Base-by-base conservation (phyloP, 2,329 filamentous ascomycete genomes). In the Arthrobotrys entomopaga region DNA sequence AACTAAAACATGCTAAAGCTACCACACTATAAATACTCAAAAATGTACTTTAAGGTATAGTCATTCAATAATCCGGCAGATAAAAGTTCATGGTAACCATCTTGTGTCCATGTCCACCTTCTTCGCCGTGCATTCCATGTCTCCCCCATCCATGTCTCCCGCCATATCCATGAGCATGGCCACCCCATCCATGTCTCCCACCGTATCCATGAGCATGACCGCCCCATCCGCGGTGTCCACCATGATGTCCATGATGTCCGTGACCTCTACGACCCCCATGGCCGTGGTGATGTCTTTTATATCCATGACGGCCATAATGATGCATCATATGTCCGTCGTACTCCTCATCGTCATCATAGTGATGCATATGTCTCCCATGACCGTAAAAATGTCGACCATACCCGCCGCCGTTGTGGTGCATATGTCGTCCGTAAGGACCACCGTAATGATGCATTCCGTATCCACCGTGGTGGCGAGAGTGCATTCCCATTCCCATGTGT, bases 61-160 rank as follows among this genome's bases (percentile, higher is more conserved):
- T 29, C 10, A 7, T 34, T 8, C 10, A 34, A 34, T 34, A 34
- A 34, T 34, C 53, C 22, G 26, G 15, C 3, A 57, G 7, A 13
- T 57, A 57, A 16, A 57, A 22, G 34, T 57, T 57, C 34, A 57
- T 24, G 11, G 22, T 38, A 19, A 57, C 53, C 29, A 34, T 34
- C 38, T 57, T 57, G 8, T 43, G 34, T 20, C 26, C 20, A 3
- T 29, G 10, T 2, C 26, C 52, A 40, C 40, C 13, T 13, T 16
- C 42, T 13, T 46, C 42, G 13, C 10, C 6, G 24, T 34, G 50
- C 22, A 20, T 53, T 10, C 49, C 20, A 16, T 53, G 49, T 8
- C 20, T 53, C 20, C 49, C 15, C 7, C 16, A 29, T 54, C 26
- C 26, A n/a, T 40, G 48, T 24, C 48, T 50, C 8, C 48, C 48